Evolutionary conservation across 495 filamentous ascomycete genomes (phyloP).

Genomic region (Trichocladium uniseriatum): DNA sequence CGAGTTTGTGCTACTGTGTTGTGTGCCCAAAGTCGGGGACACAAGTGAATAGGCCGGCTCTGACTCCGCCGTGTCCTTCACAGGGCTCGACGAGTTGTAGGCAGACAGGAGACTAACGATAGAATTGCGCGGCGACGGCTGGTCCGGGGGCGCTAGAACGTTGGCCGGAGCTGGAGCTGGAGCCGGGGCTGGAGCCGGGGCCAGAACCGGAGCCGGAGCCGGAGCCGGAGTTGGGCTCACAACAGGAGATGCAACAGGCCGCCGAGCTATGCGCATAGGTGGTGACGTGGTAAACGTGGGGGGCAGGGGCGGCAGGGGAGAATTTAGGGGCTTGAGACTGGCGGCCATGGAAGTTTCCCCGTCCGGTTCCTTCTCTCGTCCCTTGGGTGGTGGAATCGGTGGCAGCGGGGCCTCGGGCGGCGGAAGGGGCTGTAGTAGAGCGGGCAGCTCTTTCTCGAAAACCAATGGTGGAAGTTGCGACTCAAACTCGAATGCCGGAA

Average conservation of each 20-base stretch:
- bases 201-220: neutral
- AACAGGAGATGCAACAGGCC: constrained; percentile 21
- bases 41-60: constrained; percentile 28
- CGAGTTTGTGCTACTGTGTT: constrained; percentile 4
- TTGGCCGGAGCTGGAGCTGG: constrained; percentile 19
- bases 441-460: constrained; percentile 13
- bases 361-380: constrained; percentile 2
- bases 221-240: constrained; percentile 1
- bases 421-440: neutral
- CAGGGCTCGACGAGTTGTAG: constrained; percentile 30
- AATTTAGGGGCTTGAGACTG: constrained; percentile 13
- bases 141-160: neutral
- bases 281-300: constrained; percentile 7
- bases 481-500: constrained; percentile 7
- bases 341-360: constrained; percentile 13
- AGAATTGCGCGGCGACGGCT: too few relatives aligned
- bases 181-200: constrained; percentile 8
- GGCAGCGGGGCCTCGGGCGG: too few relatives aligned
- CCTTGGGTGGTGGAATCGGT: constrained; percentile 11
- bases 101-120: constrained; percentile 39
- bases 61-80: constrained; percentile 27
- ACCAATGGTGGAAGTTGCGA: constrained; percentile 9
- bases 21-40: constrained; percentile 14
- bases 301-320: constrained; percentile 25
- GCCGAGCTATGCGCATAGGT: constrained; percentile 22